phyloP scores from a whole-genome alignment of 2,329 filamentous ascomycete genomes.

The Aspergillus proliferans region DNA sequence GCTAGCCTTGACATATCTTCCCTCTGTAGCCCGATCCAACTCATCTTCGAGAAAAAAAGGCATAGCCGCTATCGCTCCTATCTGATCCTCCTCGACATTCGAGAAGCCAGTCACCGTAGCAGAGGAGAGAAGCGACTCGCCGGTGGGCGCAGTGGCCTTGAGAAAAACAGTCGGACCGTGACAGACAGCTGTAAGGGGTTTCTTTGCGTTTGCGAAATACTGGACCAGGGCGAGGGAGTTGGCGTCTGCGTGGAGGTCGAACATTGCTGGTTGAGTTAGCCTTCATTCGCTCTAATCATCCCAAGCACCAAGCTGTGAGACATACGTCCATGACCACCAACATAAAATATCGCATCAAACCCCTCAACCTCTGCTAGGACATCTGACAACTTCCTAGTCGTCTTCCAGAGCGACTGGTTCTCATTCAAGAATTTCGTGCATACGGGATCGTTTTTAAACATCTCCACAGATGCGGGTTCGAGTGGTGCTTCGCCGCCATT shows the following conservation, averaged over 20 bases:
- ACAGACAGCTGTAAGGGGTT: conserved; percentile 44
- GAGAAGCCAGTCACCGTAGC: conserved; percentile 45
- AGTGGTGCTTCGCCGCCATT: conserved; percentile 54
- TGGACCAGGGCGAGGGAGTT: background rate
- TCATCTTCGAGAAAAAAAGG: conserved; percentile 44
- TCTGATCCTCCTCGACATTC: conserved; percentile 43
- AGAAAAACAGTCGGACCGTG: conserved; percentile 43
- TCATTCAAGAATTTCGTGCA: background rate
- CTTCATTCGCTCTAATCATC: too few species aligned
- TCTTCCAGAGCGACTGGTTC: background rate
- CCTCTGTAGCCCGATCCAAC: conserved; percentile 32
- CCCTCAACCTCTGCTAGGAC: conserved; percentile 40
- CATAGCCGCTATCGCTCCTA: conserved; percentile 32
- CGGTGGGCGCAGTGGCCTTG: conserved; percentile 39
- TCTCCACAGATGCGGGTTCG: conserved; percentile 48
- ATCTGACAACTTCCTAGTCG: background rate
- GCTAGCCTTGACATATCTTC: conserved; percentile 39
- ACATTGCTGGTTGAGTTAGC: conserved; percentile 34
- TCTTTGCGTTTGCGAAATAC: conserved; percentile 10
- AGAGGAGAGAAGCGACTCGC: conserved; percentile 35
- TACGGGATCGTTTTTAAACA: background rate
- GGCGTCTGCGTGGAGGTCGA: conserved; percentile 39
- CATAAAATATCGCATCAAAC: conserved; percentile 56
- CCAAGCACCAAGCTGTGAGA: too few species aligned
- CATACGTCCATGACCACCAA: conserved; percentile 48